A percentile compares a stretch with the other conserved stretches of the same genome.
phyloP scores from a whole-genome alignment of 176 grass and related monocot species.

The Eremochloa ophiuroides region DNA sequence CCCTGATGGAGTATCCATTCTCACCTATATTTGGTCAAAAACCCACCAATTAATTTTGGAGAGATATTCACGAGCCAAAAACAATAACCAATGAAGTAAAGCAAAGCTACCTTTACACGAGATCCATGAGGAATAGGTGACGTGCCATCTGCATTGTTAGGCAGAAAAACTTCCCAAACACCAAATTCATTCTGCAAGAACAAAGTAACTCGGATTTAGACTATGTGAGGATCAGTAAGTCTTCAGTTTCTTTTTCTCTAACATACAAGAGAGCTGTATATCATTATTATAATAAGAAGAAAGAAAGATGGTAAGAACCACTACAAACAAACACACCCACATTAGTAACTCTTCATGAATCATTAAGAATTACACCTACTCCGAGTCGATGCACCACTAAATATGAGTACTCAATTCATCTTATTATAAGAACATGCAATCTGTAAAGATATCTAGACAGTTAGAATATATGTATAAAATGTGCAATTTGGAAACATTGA shows the following conservation, averaged over 20 bases:
- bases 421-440: conserved; percentile 3
- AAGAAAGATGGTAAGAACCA: neutral
- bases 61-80: conserved; percentile 7
- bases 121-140: conserved; percentile 83
- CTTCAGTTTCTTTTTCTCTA: neutral
- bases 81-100: neutral
- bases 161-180: conserved; percentile 90
- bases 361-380: neutral
- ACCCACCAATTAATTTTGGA: neutral
- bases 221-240: conserved; percentile 27
- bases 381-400: conserved; percentile 1
- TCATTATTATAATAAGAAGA: neutral
- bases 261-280: neutral
- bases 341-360: conserved; percentile 30
- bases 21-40: conserved; percentile 50
- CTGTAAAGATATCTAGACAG: neutral
- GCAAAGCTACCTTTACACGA: conserved; percentile 67
- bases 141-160: conserved; percentile 84
- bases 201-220: conserved; percentile 12
- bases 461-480: neutral
- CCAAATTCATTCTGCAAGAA: conserved; percentile 81
- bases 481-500: neutral
- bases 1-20: conserved; percentile 93
- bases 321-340: neutral
- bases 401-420: neutral